These are phyloP conservation scores for Tylopilus sp. DNA, from an alignment of 768 basidiomycete genomes.

Conservation along the genomic window DNA sequence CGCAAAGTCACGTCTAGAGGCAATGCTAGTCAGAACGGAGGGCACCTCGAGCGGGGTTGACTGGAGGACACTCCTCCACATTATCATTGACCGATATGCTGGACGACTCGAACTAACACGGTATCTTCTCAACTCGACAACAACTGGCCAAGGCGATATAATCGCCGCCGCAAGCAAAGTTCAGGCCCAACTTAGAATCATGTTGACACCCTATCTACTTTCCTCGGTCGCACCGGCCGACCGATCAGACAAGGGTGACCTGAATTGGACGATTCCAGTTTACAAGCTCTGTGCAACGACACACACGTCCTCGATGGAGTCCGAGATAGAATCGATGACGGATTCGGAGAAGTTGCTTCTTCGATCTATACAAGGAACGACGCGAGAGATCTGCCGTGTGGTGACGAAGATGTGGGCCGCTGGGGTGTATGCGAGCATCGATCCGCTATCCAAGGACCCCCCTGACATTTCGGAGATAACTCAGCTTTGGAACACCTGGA, in stretches of 20 bases:
- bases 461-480: slow-evolving; percentile 1
- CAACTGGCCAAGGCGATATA: slow-evolving; percentile 1
- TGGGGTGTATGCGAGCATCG: slow-evolving; percentile 27
- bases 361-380: slow-evolving; percentile 31
- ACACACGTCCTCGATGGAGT: slow-evolving; percentile 19
- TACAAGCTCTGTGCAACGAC: slow-evolving; percentile 29
- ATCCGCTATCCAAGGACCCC: slow-evolving; percentile 3
- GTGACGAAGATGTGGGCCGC: slow-evolving; percentile 47
- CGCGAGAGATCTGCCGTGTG: slow-evolving; percentile 44
- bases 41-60: slow-evolving; percentile 29
- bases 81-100: slow-evolving; percentile 31
- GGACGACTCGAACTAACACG: slow-evolving; percentile 28
- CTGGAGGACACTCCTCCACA: slow-evolving; percentile 31
- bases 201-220: slow-evolving; percentile 31
- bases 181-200: slow-evolving; percentile 24
- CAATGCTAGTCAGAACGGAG: slow-evolving; percentile 8
- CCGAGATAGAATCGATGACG: slow-evolving; percentile 15
- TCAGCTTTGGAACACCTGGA: slow-evolving; percentile 33
- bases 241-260: neutral
- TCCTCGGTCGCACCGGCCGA: slow-evolving; percentile 5
- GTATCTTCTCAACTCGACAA: slow-evolving; percentile 18
- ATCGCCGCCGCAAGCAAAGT: slow-evolving; percentile 8
- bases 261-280: slow-evolving; percentile 30
- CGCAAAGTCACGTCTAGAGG: slow-evolving; percentile 6
- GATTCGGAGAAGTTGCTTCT: slow-evolving; percentile 30